Base-by-base conservation (phyloP, 2,329 filamentous ascomycete genomes). In the Aspergillus tubingensis region DNA sequence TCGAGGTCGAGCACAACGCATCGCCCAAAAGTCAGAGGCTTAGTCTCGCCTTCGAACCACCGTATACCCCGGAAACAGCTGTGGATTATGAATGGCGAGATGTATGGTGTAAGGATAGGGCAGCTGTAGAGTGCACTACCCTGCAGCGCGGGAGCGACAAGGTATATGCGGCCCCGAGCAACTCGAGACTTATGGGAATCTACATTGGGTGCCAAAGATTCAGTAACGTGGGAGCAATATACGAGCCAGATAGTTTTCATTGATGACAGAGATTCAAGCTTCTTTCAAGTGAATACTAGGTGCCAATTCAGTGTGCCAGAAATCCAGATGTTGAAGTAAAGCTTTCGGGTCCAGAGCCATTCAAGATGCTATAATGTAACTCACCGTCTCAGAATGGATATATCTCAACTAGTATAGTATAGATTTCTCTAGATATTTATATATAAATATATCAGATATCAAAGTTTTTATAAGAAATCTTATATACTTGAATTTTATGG, bases 201-300 rank as follows among this genome's bases (percentile, higher is more conserved):
- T 59, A 57, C 30, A 53, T 59, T 7, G 49, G 59, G 1, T 61
- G 61, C 41, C 58, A 50, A n/a, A 11, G 30, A 0, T 47, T 63
- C n/a, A 30, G 23, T 15, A 39, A 4, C 21, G 11, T 59, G 19
- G 59, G 61, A 15, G 55, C 39, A 8, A 50, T 61, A 43, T 61
- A 63, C 23, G 58, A 59, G 27, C 52, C 49, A 2, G n/a, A 47
- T 11, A 30, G 10, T 30, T 30, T 8, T 11, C 10, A 11, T 25
- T 25, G 25, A 25, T 25, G 25, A 25, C 25, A 2, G 25, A 25
- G 25, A 25, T 25, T 25, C 25, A 25, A 7, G 7, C 1, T 25
- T 8, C 7, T 25, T 25, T 25, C 7, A 1, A 25, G 25, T 8
- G 2, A 25, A 25, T 25, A 25, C 23, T 25, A 7, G 23, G 23